A percentile compares a stretch with the other conserved stretches of the same genome.
These are phyloP conservation scores for Limnanthes douglasii DNA, from an alignment of 345 rosid species.

Conservation along the genomic window DNA sequence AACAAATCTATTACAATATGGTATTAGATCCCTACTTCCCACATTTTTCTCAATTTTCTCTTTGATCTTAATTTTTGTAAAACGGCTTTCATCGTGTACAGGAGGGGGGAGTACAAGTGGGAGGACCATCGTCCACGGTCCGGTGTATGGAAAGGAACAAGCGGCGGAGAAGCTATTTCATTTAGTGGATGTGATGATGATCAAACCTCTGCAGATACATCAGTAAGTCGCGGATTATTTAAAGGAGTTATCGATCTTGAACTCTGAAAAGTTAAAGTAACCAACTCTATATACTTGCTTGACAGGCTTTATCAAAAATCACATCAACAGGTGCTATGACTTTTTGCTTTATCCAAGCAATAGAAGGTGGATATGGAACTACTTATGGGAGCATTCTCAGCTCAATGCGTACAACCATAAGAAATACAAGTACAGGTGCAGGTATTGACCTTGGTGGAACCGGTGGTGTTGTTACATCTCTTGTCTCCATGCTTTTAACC, in stretches of 20 bases:
- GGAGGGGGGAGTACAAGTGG: conserved; percentile 62
- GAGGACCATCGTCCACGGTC: conserved; percentile 83
- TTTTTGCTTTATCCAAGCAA: conserved; percentile 75
- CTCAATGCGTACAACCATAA: conserved; percentile 55
- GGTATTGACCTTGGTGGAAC: conserved; percentile 19
- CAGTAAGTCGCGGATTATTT: conserved; percentile 29
- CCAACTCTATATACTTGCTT: not conserved
- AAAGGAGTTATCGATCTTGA: not conserved
- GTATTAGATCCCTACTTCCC: too few relatives aligned
- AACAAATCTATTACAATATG: not conserved
- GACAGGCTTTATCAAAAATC: conserved; percentile 70
- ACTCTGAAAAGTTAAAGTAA: not conserved
- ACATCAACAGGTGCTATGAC: conserved; percentile 91
- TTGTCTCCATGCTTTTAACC: conserved; percentile 55
- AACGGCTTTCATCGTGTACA: conserved; percentile 10
- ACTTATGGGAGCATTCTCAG: conserved; percentile 67
- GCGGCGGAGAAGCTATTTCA: conserved; percentile 78
- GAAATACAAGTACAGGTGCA: conserved; percentile 26
- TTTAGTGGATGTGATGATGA: conserved; percentile 85
- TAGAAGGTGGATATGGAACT: conserved; percentile 45
- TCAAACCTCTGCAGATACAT: conserved; percentile 85
- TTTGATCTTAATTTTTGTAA: not conserved
- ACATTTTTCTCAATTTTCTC: not conserved
- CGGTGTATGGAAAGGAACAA: conserved; percentile 77
- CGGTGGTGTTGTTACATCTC: conserved; percentile 46